phyloP scores from a whole-genome alignment of 257 asterid species.

The Ophiorrhiza pumila region DNA sequence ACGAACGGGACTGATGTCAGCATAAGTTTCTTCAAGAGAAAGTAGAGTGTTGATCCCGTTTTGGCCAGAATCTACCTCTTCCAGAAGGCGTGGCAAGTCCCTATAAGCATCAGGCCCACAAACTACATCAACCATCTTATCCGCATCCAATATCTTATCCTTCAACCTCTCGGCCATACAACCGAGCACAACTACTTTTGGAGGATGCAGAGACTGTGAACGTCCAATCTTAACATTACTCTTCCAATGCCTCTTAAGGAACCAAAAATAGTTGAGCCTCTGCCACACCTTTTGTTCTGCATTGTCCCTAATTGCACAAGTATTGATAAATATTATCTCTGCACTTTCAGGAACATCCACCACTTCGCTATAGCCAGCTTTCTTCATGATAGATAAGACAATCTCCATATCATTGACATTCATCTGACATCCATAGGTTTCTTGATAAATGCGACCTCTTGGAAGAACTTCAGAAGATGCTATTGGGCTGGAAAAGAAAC shows the following conservation, averaged over 20 bases:
- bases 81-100: constrained; percentile 87
- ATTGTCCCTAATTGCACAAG: constrained; percentile 96
- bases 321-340: constrained; percentile 83
- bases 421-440: constrained; percentile 99
- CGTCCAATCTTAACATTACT: constrained; percentile 85
- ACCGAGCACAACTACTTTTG: constrained; percentile 92
- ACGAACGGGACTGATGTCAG: constrained; percentile 94
- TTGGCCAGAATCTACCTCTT: constrained; percentile 94
- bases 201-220: constrained; percentile 81
- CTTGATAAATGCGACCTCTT: constrained; percentile 89
- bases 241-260: constrained; percentile 92
- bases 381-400: constrained; percentile 91
- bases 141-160: constrained; percentile 93
- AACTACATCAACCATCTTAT: constrained; percentile 98
- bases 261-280: constrained; percentile 96
- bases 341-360: constrained; percentile 94
- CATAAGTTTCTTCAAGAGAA: constrained; percentile 96
- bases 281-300: constrained; percentile 99
- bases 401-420: constrained; percentile 99
- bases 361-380: constrained; percentile 73
- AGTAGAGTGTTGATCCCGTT: constrained; percentile 96
- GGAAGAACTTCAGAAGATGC: constrained; percentile 49
- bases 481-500: constrained; percentile 40
- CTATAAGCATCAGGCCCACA: constrained; percentile 98
- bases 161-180: constrained; percentile 99